A percentile compares a stretch with the other conserved stretches of the same genome.
Conservation (phyloP, 495 filamentous ascomycete species). For the Articulospora tetracladia region DNA sequence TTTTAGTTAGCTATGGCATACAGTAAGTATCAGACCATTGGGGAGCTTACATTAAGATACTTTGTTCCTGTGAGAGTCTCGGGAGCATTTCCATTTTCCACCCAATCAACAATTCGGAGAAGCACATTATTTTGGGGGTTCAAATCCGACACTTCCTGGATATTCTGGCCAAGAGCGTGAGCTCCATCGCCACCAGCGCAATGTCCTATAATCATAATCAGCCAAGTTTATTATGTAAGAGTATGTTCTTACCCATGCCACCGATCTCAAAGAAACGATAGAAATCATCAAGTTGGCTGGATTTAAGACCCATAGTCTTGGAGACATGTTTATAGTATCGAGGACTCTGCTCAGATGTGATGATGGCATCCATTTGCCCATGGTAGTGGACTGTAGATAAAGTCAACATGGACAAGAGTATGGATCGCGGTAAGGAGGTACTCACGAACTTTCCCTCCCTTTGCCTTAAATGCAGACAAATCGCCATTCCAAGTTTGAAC, state of each 20-base stretch:
- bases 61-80: conserved; percentile 48
- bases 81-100: conserved; percentile 49
- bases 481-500: conserved; percentile 36
- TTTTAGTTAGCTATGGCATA: too few relatives aligned
- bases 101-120: conserved; percentile 52
- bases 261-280: conserved; percentile 58
- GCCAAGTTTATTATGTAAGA: too few relatives aligned
- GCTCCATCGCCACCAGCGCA: conserved; percentile 16
- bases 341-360: conserved; percentile 29
- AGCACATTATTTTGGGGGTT: conserved; percentile 33
- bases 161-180: conserved; percentile 1
- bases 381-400: conserved; percentile 5
- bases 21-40: not conserved
- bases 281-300: conserved; percentile 47
- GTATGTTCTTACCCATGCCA: conserved; percentile 43
- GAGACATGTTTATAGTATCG: conserved; percentile 40
- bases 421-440: conserved; percentile 33
- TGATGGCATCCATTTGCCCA: conserved; percentile 38
- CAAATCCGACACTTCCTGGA: not conserved
- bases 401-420: conserved; percentile 26
- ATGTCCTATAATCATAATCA: conserved; percentile 48
- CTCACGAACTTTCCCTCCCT: conserved; percentile 33
- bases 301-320: conserved; percentile 38
- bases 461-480: conserved; percentile 32
- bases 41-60: conserved; percentile 36